Evolutionary conservation across 2,329 filamentous ascomycete genomes (phyloP).

Genomic region (Aspergillus ustus): DNA sequence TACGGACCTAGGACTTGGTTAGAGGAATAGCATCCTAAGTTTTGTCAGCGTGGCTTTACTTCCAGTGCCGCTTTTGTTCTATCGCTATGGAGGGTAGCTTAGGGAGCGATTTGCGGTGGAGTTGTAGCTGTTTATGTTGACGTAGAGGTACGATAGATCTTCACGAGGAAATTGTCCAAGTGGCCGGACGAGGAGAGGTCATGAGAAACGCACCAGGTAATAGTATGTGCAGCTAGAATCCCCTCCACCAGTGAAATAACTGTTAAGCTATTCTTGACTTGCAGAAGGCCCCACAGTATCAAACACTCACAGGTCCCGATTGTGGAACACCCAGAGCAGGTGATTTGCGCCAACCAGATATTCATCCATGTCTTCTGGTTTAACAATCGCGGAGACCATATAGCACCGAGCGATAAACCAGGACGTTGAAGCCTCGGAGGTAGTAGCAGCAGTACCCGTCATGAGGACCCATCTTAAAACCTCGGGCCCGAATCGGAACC

Average conservation of each 20-base stretch:
- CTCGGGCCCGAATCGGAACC: not conserved
- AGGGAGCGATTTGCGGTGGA: not conserved
- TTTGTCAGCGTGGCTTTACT: constrained; percentile 55
- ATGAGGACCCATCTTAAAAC: not conserved
- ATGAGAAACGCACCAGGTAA: too few relatives aligned
- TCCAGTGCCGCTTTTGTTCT: constrained; percentile 46
- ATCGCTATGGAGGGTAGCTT: not conserved
- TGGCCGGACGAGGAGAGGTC: too few relatives aligned
- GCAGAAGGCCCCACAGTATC: too few relatives aligned
- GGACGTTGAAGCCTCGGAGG: not conserved
- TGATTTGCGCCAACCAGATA: not conserved
- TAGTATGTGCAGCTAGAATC: too few relatives aligned
- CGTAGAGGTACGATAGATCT: too few relatives aligned
- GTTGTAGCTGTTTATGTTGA: not conserved
- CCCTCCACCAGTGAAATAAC: too few relatives aligned
- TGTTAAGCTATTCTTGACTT: too few relatives aligned
- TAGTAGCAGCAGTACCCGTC: not conserved
- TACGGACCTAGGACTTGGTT: constrained; percentile 59
- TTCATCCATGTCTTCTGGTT: not conserved
- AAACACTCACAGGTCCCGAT: too few relatives aligned
- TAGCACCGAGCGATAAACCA: not conserved
- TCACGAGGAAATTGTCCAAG: too few relatives aligned
- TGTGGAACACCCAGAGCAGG: not conserved
- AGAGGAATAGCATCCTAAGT: constrained; percentile 60
- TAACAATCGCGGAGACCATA: not conserved